These are phyloP conservation scores for Metrosideros polymorpha DNA, from an alignment of 441 rosid genomes.

Conservation along the genomic window DNA sequence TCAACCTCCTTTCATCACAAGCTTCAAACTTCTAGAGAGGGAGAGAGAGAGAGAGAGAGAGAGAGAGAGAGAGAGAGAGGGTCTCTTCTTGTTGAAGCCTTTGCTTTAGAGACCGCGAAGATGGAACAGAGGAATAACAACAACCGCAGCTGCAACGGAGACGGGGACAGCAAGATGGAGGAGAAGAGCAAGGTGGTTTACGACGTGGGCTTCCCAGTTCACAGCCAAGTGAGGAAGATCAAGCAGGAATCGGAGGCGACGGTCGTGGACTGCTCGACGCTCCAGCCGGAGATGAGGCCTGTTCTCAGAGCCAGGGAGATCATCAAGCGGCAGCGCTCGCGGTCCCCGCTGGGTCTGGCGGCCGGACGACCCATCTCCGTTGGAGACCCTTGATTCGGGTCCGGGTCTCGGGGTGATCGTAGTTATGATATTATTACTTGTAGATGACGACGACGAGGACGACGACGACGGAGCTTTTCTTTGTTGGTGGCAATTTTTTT, in stretches of 20 bases:
- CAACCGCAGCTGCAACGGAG: not conserved
- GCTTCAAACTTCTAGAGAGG: not conserved
- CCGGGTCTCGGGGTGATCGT: not conserved
- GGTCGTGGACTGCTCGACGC: not conserved
- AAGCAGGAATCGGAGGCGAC: not conserved
- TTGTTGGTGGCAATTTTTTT: not conserved
- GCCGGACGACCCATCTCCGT: not conserved
- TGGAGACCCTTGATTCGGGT: not conserved
- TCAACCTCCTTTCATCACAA: not conserved
- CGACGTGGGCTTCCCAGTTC: not conserved
- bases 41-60: not conserved
- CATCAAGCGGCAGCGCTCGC: conserved; percentile 4
- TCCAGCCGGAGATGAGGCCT: not conserved
- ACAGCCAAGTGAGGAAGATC: conserved; percentile 7
- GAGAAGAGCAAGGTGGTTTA: not conserved
- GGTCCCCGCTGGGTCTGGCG: not conserved
- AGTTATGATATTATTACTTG: not conserved
- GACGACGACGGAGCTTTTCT: not conserved
- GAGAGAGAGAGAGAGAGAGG: not conserved
- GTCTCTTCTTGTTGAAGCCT: not conserved
- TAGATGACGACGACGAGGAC: not conserved
- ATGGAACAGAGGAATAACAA: not conserved
- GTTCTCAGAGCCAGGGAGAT: not conserved
- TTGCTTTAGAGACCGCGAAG: not conserved
- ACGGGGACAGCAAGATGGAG: not conserved